Evolutionary conservation across 2,329 filamentous ascomycete species (phyloP), one percentile per base, ranked within the genome.

Genomic region (Aspergillus calidoustus): DNA sequence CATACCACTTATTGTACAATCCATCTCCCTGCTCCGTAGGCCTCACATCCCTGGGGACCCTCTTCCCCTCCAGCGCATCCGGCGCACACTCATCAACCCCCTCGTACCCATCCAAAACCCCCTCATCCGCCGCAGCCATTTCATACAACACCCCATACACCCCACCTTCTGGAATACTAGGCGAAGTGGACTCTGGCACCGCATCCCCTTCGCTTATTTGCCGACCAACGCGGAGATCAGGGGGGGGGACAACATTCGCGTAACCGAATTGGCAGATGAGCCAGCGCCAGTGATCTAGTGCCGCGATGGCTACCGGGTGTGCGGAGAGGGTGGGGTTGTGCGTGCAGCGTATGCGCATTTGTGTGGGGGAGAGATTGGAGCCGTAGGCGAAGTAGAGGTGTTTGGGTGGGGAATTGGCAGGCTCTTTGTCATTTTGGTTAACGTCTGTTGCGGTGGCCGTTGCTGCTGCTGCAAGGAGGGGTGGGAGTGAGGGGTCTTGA

Each of bases 331-430:
- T 30, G 0, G 77, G 74, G 50, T 73, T 66, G 47, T 69, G 59
- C n/a, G 54, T 66, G 60, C 78, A 78, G 52, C 78, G 77, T 13
- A 70, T 54, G 44, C 66, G 65, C 78, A 80, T 80, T 54, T 80
- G 78, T 3, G 70, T 73, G 25, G 74, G 71, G 4, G 78, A 80
- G 30, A 80, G 75, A 59, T 80, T 80, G 47, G 77, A 80, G 54
- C 78, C 78, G 61, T 77, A 80, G 56, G 78, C 78, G 61, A 80
- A 80, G 66, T 80, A 80, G 66, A 79, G 74, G 38, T 74, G 69
- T 59, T 69, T 69, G 19, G 59, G 59, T 49, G 54, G 64, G 48
- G 48, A 51, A 4, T 23, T 28, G 44, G 25, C 25, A 48, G 55
- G 74, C 68, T 22, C 23, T 48, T 51, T 31, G 54, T 59, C 43